Base-by-base conservation (phyloP, 2,329 filamentous ascomycete species). In the Microdochium nivale region DNA sequence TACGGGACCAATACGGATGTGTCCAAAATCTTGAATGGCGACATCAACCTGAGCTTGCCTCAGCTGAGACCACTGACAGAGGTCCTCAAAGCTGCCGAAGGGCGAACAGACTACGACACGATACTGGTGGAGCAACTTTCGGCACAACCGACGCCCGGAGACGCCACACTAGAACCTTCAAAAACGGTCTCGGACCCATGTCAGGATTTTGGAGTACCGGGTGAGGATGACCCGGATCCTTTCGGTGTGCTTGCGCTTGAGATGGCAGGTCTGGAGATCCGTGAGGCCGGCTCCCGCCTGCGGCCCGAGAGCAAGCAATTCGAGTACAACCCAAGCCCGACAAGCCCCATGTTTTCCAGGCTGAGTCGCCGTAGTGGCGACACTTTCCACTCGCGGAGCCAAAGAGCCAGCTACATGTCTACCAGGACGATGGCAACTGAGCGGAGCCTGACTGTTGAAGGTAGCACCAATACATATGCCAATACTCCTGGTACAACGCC, bases 171-270 rank as follows among this genome's bases (percentile, higher is more conserved):
- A 55, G 75, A 78, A 48, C 72, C 73, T 2, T 71, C 78, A 0
- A 67, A 55, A 49, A 53, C 63, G 53, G 58, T 65, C 24, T 61
- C 59, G 50, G 58, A 51, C 21, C 67, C 63, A 51, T 76, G 65
- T 48, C 71, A 76, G 27, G 71, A 72, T 2, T 96, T 96, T 69
- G 91, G 91, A 2, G 75, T 96, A 16, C 90, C 90, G 1, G 83
- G 86, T 56, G 70, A 74, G 3, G 83, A 90, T 51, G 92, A 97
- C 60, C 90, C 91, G 0, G 92, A 97, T 65, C 92, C 92, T 0
- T 97, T 88, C 63, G 92, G 92, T 24, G 87, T 96, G 25, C 79
- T 91, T 56, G 91, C 92, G 8, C 72, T 97, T n/a, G 90, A 96
- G 64, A 86, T 90, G 73, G 88, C 90, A 54, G 92, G 92, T 2